A percentile compares a stretch with the other conserved stretches of the same genome.
Evolutionary conservation across 352 stramenopile genomes (phyloP).

Genomic region (Globisporangium radiosum): DNA sequence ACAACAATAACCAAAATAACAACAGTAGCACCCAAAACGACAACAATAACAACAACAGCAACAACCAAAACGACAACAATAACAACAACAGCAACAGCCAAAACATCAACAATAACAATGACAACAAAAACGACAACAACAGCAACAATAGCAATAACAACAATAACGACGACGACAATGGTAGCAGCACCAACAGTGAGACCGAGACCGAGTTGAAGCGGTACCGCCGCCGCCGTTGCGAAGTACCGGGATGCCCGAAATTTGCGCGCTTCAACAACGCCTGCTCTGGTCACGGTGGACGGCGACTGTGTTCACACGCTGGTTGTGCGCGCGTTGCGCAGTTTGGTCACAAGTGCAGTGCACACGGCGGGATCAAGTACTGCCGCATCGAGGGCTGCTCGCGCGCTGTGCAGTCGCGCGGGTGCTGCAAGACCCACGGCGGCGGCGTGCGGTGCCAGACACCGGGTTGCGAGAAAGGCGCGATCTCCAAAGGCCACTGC

Average conservation of each 20-base stretch:
- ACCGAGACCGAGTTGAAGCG: constrained; percentile 28
- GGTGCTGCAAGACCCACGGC: constrained; percentile 84
- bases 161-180: constrained; percentile 1
- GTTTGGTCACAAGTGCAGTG: constrained; percentile 78
- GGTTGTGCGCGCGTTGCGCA: constrained; percentile 65
- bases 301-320: constrained; percentile 63
- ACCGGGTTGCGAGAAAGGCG: constrained; percentile 71
- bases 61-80: neutral
- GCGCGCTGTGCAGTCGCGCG: constrained; percentile 73
- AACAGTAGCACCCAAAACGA: too few relatives aligned
- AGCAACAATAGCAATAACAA: neutral
- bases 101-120: too few relatives aligned
- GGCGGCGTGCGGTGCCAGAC: constrained; percentile 80
- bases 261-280: constrained; percentile 79
- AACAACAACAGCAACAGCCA: neutral
- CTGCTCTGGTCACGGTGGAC: constrained; percentile 61
- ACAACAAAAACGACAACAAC: too few relatives aligned
- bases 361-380: constrained; percentile 70
- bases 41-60: neutral
- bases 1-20: neutral
- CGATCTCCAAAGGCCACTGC: constrained; percentile 82
- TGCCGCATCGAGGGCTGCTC: constrained; percentile 65
- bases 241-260: constrained; percentile 61
- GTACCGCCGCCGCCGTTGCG: constrained; percentile 57
- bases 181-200: neutral